phyloP scores from a whole-genome alignment of 2,329 filamentous ascomycete genomes.

The Epicoccum nigrum region DNA sequence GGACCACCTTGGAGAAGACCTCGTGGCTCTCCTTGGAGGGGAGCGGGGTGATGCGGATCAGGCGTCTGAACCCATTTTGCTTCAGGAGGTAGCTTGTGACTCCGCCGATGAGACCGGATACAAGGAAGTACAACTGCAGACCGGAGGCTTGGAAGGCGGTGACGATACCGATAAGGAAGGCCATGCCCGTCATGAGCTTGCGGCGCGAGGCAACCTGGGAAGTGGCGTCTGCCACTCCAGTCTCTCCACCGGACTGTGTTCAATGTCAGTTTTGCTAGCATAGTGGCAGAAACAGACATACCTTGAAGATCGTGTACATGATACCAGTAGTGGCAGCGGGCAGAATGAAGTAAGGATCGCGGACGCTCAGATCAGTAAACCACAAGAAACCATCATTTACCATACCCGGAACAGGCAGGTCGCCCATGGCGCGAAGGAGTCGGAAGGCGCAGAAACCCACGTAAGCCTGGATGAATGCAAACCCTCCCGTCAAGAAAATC shows the following conservation, averaged over 20 bases:
- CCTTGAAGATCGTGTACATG: constrained; percentile 65
- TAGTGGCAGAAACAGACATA: constrained; percentile 45
- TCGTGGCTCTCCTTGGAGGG: constrained; percentile 33
- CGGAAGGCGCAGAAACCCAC: constrained; percentile 83
- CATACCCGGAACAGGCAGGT: constrained; percentile 80
- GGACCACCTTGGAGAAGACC: constrained; percentile 34
- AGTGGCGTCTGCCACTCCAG: constrained; percentile 43
- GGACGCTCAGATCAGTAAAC: constrained; percentile 76
- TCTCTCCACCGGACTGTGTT: constrained; percentile 57
- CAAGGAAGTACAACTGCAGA: constrained; percentile 68
- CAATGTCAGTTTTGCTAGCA: constrained; percentile 25
- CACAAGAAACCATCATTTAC: constrained; percentile 74
- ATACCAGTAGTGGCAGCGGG: constrained; percentile 66
- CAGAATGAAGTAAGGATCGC: constrained; percentile 79
- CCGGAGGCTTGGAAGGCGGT: constrained; percentile 62
- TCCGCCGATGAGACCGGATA: constrained; percentile 50
- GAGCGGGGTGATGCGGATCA: constrained; percentile 43
- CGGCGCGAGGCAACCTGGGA: constrained; percentile 21
- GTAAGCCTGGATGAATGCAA: constrained; percentile 67
- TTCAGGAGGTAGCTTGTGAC: constrained; percentile 49
- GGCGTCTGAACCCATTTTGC: constrained; percentile 42
- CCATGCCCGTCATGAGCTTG: constrained; percentile 57
- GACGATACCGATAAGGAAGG: constrained; percentile 59
- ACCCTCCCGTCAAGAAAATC: constrained; percentile 53
- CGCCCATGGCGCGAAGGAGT: constrained; percentile 73